These are phyloP conservation scores for Kappamyces sp. DNA, from an alignment of 192 early-diverging fungal species.

Conservation along the genomic window DNA sequence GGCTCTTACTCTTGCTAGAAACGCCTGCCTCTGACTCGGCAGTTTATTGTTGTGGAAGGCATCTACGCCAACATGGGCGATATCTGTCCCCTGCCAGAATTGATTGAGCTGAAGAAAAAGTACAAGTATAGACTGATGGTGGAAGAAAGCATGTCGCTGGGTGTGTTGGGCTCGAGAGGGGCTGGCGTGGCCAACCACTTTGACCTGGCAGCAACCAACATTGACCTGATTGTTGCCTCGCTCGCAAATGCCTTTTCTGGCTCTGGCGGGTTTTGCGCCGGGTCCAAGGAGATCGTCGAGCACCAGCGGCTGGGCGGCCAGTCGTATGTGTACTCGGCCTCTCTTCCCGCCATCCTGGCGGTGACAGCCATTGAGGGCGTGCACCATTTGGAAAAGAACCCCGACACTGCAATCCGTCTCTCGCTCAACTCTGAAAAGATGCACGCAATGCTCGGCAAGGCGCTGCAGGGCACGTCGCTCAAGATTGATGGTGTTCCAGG, in stretches of 20 bases:
- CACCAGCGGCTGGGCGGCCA: conserved; percentile 86
- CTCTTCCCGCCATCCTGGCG: conserved; percentile 87
- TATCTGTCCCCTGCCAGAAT: conserved; percentile 69
- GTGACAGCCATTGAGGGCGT: conserved; percentile 83
- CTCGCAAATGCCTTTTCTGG: conserved; percentile 72
- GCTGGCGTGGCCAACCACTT: conserved; percentile 82
- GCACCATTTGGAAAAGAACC: conserved; percentile 47
- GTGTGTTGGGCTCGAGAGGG: conserved; percentile 79
- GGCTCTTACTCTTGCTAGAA: conserved; percentile 31
- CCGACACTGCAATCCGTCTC: conserved; percentile 44
- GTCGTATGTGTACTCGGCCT: conserved; percentile 90
- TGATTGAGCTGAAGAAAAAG: conserved; percentile 85
- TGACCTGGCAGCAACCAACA: conserved; percentile 59
- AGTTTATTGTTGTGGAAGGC: conserved; percentile 92
- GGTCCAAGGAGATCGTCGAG: conserved; percentile 76
- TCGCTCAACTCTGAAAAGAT: conserved; percentile 59
- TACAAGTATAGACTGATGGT: conserved; percentile 96
- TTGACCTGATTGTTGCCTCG: conserved; percentile 86
- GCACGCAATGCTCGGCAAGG: conserved; percentile 50
- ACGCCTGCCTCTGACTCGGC: conserved; percentile 74
- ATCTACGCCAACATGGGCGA: conserved; percentile 83
- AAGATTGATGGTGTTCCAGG: conserved; percentile 41
- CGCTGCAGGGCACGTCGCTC: conserved; percentile 20
- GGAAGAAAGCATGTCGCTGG: conserved; percentile 88
- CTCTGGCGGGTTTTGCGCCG: conserved; percentile 90